Percentiles rank a stretch among this genome's conserved stretches.
Conservation (phyloP, 2,329 filamentous ascomycete species). For the Apiospora aurea region DNA sequence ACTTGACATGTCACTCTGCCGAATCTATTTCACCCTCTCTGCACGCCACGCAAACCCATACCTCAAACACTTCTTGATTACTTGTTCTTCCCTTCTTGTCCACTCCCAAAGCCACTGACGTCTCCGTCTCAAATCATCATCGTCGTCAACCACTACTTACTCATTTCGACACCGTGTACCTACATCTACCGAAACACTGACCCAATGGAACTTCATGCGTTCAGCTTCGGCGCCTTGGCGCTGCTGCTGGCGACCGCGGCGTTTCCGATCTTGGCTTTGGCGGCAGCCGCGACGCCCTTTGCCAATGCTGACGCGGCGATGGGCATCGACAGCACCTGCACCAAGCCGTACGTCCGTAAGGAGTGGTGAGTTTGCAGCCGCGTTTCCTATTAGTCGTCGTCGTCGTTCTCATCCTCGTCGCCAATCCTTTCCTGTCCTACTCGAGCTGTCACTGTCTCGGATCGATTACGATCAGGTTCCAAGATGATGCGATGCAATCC, state of each 20-base stretch:
- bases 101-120: neutral
- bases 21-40: conserved; percentile 13
- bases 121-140: neutral
- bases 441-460: conserved; percentile 7
- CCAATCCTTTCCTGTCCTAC: neutral
- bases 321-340: conserved; percentile 12
- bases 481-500: neutral
- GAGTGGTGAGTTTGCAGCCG: neutral
- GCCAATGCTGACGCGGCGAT: neutral
- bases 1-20: conserved; percentile 8
- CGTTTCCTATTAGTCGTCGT: neutral
- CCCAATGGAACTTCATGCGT: neutral
- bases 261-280: neutral
- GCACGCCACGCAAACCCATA: conserved; percentile 3
- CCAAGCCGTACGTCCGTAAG: conserved; percentile 9
- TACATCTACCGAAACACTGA: neutral
- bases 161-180: neutral
- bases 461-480: neutral
- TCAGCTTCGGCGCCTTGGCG: neutral
- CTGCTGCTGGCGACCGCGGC: neutral
- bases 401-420: neutral
- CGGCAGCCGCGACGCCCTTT: neutral
- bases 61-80: neutral
- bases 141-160: neutral
- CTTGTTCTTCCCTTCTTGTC: neutral